Evolutionary conservation across 495 filamentous ascomycete species (phyloP).

Genomic region (Antarctomyces pellizariae): DNA sequence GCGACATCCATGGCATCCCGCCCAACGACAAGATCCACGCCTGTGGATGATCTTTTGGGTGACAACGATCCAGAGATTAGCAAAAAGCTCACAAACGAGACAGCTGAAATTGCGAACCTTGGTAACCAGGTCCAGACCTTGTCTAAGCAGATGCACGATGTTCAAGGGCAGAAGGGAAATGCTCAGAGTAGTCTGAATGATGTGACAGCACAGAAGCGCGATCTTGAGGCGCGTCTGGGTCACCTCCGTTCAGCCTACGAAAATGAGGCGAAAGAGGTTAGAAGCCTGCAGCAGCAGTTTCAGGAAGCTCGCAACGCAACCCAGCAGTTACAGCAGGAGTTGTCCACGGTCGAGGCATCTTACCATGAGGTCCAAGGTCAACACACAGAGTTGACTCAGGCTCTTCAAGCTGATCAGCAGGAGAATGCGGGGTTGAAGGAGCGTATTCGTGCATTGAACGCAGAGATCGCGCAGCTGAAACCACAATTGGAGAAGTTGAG

Average conservation of each 20-base stretch:
- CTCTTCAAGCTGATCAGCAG: conserved; percentile 64
- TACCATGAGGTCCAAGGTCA: conserved; percentile 71
- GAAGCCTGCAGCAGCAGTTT: conserved; percentile 62
- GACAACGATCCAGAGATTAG: conserved; percentile 79
- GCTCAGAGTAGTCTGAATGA: conserved; percentile 62
- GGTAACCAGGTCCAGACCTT: conserved; percentile 84
- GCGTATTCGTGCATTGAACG: conserved; percentile 58
- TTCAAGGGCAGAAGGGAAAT: conserved; percentile 53
- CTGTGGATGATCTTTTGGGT: conserved; percentile 77
- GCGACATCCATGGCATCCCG: conserved; percentile 21
- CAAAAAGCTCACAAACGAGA: conserved; percentile 69
- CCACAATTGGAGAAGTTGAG: conserved; percentile 78
- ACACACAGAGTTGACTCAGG: conserved; percentile 47
- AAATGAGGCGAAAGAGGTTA: conserved; percentile 71
- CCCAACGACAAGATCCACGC: conserved; percentile 21
- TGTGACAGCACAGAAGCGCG: conserved; percentile 61
- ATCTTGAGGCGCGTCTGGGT: conserved; percentile 68
- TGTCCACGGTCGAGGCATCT: conserved; percentile 55
- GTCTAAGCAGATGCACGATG: conserved; percentile 79
- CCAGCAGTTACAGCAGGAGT: conserved; percentile 57
- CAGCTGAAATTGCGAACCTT: conserved; percentile 81
- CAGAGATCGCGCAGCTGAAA: conserved; percentile 57
- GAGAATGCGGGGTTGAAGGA: conserved; percentile 77
- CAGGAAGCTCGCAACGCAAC: conserved; percentile 52
- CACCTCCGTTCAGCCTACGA: conserved; percentile 77